A percentile compares a stretch with the other conserved stretches of the same genome.
Conservation (phyloP, 768 basidiomycete genomes). For the Suillus subalutaceus region DNA sequence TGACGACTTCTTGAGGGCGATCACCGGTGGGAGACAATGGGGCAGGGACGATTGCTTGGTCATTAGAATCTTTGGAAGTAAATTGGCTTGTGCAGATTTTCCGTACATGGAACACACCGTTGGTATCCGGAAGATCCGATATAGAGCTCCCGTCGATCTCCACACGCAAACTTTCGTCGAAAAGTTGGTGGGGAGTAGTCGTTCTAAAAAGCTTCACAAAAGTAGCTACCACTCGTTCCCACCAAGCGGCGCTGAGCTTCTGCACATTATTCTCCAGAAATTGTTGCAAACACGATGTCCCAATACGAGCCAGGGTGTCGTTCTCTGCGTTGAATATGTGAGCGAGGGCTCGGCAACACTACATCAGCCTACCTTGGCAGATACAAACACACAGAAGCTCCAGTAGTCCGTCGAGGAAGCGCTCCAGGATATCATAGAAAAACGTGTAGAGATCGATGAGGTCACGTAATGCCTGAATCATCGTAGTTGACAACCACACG, state of each 20-base stretch:
- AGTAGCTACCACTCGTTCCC: conserved; percentile 90
- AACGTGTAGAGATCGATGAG: conserved; percentile 95
- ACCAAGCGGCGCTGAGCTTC: conserved; percentile 80
- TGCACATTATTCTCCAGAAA: conserved; percentile 89
- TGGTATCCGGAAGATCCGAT: conserved; percentile 56
- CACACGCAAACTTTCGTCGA: conserved; percentile 88
- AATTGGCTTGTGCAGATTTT: conserved; percentile 10
- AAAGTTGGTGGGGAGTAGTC: conserved; percentile 95
- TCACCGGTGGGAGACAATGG: conserved; percentile 82
- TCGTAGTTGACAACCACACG: conserved; percentile 98
- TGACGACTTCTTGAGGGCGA: conserved; percentile 46
- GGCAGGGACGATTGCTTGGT: conserved; percentile 76
- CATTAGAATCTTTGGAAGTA: conserved; percentile 57
- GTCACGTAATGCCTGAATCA: conserved; percentile 97
- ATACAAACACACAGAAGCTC: conserved; percentile 96
- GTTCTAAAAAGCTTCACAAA: conserved; percentile 97
- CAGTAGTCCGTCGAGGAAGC: conserved; percentile 89
- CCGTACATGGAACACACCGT: conserved; percentile 23
- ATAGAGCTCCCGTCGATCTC: conserved; percentile 65
- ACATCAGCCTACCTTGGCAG: conserved; percentile 79
- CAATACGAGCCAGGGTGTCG: conserved; percentile 95
- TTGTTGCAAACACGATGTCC: conserved; percentile 97
- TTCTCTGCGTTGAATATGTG: conserved; percentile 65
- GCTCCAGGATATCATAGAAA: conserved; percentile 89
- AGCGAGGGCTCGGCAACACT: conserved; percentile 10